A percentile compares a stretch with the other conserved stretches of the same genome.
Evolutionary conservation across 1,284 basidiomycete species (phyloP).

Genomic region (Apiotrichum gracile): DNA sequence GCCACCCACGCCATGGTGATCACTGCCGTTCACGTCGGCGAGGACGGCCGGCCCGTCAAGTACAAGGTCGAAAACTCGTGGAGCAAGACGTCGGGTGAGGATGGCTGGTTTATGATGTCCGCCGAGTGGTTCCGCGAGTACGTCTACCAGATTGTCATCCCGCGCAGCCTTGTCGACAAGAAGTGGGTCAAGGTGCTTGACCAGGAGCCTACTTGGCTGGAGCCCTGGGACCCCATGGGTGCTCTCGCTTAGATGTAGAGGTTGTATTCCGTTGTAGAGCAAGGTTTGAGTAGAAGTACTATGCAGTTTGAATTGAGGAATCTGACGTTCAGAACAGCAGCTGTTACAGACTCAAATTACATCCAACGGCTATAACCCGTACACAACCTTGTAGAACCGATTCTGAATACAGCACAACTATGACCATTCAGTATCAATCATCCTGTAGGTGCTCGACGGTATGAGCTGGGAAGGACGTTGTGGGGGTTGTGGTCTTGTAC

Average conservation of each 20-base stretch:
- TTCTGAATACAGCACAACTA: no score
- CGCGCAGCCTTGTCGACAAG: constrained; percentile 67
- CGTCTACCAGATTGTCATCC: constrained; percentile 69
- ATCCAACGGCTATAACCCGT: no score
- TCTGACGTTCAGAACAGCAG: no score
- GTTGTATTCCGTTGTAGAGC: neutral
- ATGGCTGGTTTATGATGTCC: constrained; percentile 90
- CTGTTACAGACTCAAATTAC: no score
- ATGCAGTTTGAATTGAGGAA: no score
- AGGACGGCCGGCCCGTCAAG: constrained; percentile 65
- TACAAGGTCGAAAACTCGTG: constrained; percentile 97
- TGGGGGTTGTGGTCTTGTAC: no score
- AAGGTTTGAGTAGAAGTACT: neutral
- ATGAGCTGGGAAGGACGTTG: no score
- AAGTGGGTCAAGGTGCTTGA: constrained; percentile 77
- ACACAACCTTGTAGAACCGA: no score
- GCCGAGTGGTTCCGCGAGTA: constrained; percentile 86
- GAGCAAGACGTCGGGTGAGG: constrained; percentile 72
- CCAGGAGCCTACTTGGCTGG: constrained; percentile 59
- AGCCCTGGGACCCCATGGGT: constrained; percentile 88
- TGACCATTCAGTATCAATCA: no score
- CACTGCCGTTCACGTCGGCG: constrained; percentile 81
- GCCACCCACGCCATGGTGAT: constrained; percentile 66
- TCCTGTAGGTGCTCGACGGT: no score
- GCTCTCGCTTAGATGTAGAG: constrained; percentile 3